Evolutionary conservation across 768 basidiomycete genomes (phyloP).

Genomic region (Suillus subaureus): DNA sequence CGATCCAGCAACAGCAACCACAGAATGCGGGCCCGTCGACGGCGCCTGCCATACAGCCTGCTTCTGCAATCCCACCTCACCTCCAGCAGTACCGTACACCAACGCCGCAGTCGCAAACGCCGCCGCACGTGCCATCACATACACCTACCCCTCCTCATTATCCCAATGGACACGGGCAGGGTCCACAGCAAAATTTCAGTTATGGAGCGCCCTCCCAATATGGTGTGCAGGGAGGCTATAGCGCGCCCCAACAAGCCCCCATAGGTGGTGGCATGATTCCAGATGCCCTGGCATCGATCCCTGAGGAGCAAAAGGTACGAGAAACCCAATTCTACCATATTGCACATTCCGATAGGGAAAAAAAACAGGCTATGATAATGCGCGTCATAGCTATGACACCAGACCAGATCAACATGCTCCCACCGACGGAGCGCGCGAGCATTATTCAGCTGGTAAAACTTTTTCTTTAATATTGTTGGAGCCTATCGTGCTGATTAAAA

Average conservation of each 20-base stretch:
- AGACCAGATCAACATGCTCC: conserved; percentile 78
- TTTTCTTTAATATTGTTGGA: conserved; percentile 8
- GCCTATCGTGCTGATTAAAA: conserved; percentile 30
- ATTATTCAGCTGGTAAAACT: conserved; percentile 78
- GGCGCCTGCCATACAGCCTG: conserved; percentile 21
- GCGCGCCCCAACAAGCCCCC: conserved; percentile 19
- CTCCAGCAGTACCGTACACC: conserved; percentile 36
- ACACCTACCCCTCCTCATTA: conserved; percentile 10
- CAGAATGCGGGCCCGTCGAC: conserved; percentile 22
- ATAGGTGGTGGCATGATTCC: conserved; percentile 35
- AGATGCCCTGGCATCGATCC: conserved; percentile 58
- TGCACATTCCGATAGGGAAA: neutral
- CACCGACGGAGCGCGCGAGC: conserved; percentile 71
- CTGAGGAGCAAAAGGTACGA: conserved; percentile 65
- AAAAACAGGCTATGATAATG: conserved; percentile 65
- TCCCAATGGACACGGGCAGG: conserved; percentile 31
- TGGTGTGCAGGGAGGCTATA: conserved; percentile 18
- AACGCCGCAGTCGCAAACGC: conserved; percentile 35
- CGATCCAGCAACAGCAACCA: conserved; percentile 7
- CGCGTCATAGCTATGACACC: conserved; percentile 81
- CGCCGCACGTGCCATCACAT: conserved; percentile 21
- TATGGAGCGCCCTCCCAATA: conserved; percentile 17
- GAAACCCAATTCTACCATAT: too few species aligned
- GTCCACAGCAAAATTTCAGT: conserved; percentile 27
- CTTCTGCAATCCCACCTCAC: conserved; percentile 52